A percentile compares a stretch with the other conserved stretches of the same genome.
Evolutionary conservation across 169 alveolate genomes (phyloP).

Genomic region (Haemoproteus tartakovskyi): DNA sequence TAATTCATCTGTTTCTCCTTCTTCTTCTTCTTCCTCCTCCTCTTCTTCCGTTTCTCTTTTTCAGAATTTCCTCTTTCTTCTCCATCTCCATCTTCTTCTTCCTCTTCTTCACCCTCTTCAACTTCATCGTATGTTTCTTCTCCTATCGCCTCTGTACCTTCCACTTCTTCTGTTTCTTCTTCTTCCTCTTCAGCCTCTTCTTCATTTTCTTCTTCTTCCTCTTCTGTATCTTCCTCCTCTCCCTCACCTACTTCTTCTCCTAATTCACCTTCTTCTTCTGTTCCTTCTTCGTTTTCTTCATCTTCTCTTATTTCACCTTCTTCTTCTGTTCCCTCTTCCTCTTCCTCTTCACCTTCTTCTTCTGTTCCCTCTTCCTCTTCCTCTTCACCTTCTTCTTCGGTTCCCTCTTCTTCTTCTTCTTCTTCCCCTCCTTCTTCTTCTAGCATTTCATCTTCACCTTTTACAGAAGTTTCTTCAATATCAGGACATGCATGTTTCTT

Average conservation of each 20-base stretch:
- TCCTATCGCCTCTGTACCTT: background rate
- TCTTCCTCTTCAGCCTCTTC: background rate
- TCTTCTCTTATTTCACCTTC: background rate
- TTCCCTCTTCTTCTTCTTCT: background rate
- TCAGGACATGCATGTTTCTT: slow-evolving; percentile 34
- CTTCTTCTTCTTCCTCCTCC: background rate
- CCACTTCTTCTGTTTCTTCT: background rate
- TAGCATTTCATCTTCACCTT: slow-evolving; percentile 12
- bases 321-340: background rate
- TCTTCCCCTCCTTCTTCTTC: background rate
- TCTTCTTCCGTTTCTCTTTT: too few relatives aligned
- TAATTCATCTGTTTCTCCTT: background rate
- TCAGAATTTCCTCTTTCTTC: too few relatives aligned
- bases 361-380: background rate
- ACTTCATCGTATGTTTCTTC: background rate
- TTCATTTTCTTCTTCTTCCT: background rate
- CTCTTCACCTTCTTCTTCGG: background rate
- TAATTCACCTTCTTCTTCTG: background rate
- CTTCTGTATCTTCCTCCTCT: background rate
- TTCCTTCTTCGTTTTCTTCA: background rate
- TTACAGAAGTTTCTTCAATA: background rate
- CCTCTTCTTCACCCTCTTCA: slow-evolving; percentile 3
- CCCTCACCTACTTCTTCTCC: background rate
- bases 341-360: background rate
- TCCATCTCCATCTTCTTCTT: slow-evolving; percentile 4